Base-by-base conservation (phyloP, 176 grass and related monocot species). In the Eleusine indica region DNA sequence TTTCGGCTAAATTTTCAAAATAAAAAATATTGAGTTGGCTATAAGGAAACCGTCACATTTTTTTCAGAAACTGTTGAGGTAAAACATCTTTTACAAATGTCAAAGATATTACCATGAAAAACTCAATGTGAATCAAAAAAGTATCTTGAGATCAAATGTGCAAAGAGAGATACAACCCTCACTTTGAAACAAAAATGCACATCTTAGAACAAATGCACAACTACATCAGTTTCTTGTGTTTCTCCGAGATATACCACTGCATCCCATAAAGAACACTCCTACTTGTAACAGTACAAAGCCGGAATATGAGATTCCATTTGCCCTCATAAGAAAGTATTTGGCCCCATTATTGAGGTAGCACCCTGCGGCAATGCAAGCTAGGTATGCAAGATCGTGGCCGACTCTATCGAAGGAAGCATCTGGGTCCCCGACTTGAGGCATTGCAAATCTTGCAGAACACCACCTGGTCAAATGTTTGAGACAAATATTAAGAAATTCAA, bases 381-480 rank as follows among this genome's bases (percentile, higher is more conserved):
- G 8, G 7, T 70, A 43, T 43, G 7, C 68, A 43, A 70, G 3
- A 7, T 70, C 68, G 40, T 12, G 21, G 6, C 8, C 17, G 2
- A 70, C 9, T 70, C 39, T 70, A 43, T 70, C 18, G 1, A 19
- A 39, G 1, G 68, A 7, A n/a, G 68, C 68, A 22, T 70, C 18
- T n/a, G 39, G 68, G 39, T 70, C 68, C 9, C 68, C 68, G 21
- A 21, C 68, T n/a, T 18, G 68, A 70, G 68, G 68, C 68, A 70
- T 70, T 12, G 7, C 18, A 70, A 10, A 43, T 70, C 18, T 43
- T 70, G 25, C 18, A 42, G 2, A 43, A 19, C 67, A 43, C 15
- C 14, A 35, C 16, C 68, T 43, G 28, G 19, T 3, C n/a, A 30
- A 1, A 14, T 15, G 2, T 35, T 64, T 29, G 22, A 64, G 2